Percentiles rank a stretch among this genome's conserved stretches.
These are phyloP conservation scores for Penicillium sp. DNA, from an alignment of 2,329 filamentous ascomycete genomes.

Conservation along the genomic window DNA sequence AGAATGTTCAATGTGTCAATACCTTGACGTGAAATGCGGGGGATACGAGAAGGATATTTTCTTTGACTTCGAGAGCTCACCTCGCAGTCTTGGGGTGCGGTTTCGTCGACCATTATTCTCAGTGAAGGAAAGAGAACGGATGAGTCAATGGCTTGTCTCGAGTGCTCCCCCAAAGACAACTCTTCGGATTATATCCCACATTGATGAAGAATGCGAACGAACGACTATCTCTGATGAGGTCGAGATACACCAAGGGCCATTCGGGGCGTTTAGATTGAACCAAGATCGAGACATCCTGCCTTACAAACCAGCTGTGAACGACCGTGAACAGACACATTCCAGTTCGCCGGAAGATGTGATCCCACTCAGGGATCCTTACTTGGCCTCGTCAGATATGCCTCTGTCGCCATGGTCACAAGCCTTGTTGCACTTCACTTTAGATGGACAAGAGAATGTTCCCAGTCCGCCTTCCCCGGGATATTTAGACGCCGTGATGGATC, in stretches of 20 bases:
- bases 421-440: slow-evolving; percentile 15
- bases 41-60: slow-evolving; percentile 43
- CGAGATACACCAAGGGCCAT: slow-evolving; percentile 11
- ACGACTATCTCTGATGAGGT: background rate
- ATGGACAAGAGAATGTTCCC: slow-evolving; percentile 1
- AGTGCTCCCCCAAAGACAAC: slow-evolving; percentile 30
- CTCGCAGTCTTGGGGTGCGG: slow-evolving; percentile 19
- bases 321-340: background rate
- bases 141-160: slow-evolving; percentile 37
- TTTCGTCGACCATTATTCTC: slow-evolving; percentile 47
- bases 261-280: slow-evolving; percentile 13
- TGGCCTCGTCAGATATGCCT: background rate
- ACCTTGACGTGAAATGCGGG: slow-evolving; percentile 36
- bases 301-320: background rate
- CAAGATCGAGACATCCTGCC: background rate
- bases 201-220: slow-evolving; percentile 30
- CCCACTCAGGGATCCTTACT: background rate
- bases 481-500: slow-evolving; percentile 7
- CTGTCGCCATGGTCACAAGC: slow-evolving; percentile 11
- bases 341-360: slow-evolving; percentile 3
- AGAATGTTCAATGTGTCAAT: slow-evolving; percentile 38
- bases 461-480: slow-evolving; percentile 8
- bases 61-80: slow-evolving; percentile 29
- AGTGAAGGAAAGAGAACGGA: slow-evolving; percentile 33
- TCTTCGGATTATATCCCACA: slow-evolving; percentile 16